These are phyloP conservation scores for Globisporangium carolinianum DNA, from an alignment of 352 stramenopile species.

Conservation along the genomic window DNA sequence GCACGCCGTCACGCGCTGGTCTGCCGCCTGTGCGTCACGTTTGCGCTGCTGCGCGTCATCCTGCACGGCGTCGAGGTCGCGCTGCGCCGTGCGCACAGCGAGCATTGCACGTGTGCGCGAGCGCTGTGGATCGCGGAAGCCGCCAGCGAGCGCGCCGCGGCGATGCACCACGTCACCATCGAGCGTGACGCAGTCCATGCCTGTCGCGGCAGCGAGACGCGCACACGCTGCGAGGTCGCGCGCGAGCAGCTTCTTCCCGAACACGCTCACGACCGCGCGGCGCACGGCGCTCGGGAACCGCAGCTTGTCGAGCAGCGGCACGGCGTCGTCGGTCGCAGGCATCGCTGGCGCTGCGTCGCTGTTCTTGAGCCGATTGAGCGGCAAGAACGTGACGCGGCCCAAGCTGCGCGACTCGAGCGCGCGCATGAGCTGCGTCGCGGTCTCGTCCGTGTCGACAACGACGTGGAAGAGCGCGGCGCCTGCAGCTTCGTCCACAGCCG, in stretches of 20 bases:
- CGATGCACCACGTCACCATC: constrained; percentile 97
- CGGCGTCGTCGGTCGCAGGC: constrained; percentile 68
- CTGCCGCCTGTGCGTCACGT: constrained; percentile 84
- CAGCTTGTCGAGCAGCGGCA: constrained; percentile 83
- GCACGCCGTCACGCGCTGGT: constrained; percentile 82
- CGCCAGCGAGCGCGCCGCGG: constrained; percentile 94
- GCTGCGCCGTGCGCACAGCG: constrained; percentile 73
- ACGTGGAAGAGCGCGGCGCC: constrained; percentile 97
- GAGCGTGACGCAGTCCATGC: constrained; percentile 98
- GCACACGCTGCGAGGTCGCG: constrained; percentile 88
- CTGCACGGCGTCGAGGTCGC: constrained; percentile 60
- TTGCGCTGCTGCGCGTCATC: constrained; percentile 80
- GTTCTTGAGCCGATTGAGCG: constrained; percentile 88
- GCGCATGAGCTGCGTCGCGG: constrained; percentile 91
- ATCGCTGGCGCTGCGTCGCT: constrained; percentile 67
- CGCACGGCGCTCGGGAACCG: constrained; percentile 82
- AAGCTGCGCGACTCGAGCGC: constrained; percentile 92
- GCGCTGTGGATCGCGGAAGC: constrained; percentile 90
- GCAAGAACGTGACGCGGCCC: constrained; percentile 97
- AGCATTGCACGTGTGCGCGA: constrained; percentile 79
- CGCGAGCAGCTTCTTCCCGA: constrained; percentile 97
- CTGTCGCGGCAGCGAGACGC: constrained; percentile 66
- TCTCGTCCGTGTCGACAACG: constrained; percentile 98
- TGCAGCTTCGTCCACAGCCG: constrained; percentile 93
- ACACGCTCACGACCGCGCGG: constrained; percentile 92